Conservation (phyloP, 176 grass and related monocot species). For the Paspalum notatum region DNA sequence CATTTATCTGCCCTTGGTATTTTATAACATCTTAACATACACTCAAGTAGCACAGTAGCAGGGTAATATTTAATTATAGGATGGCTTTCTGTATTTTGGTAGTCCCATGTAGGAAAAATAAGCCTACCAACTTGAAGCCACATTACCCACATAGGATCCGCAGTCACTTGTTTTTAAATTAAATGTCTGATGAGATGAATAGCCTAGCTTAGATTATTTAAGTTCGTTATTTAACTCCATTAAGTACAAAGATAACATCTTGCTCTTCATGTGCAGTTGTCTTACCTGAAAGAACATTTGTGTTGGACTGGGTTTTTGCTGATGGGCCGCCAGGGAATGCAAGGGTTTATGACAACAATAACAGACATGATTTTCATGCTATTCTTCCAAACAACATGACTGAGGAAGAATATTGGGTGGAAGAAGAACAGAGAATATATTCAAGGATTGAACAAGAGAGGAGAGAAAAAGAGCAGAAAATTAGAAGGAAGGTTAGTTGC, state of each 20-base stretch:
- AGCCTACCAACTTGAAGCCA: not conserved
- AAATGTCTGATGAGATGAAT: not conserved
- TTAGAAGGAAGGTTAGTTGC: constrained; percentile 59
- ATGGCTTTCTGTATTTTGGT: not conserved
- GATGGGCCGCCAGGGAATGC: constrained; percentile 75
- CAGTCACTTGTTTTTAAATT: not conserved
- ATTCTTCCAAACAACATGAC: constrained; percentile 56
- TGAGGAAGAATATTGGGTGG: constrained; percentile 61
- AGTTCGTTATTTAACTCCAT: constrained; percentile 2
- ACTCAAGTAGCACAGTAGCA: not conserved
- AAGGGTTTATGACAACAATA: constrained; percentile 82
- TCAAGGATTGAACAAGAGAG: constrained; percentile 70
- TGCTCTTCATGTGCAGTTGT: constrained; percentile 56
- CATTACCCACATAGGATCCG: not conserved
- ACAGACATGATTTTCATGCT: constrained; percentile 75
- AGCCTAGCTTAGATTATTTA: constrained; percentile 9
- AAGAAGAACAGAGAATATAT: constrained; percentile 76
- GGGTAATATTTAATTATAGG: not conserved
- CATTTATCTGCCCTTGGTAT: constrained; percentile 26
- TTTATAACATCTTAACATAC: constrained; percentile 7
- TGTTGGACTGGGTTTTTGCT: constrained; percentile 87
- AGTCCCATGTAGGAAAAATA: constrained; percentile 9
- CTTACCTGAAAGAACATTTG: constrained; percentile 56
- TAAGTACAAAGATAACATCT: constrained; percentile 30
- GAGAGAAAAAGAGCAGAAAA: constrained; percentile 63